Evolutionary conservation across 208 protist genomes (phyloP), one percentile per base, ranked within the genome.

Genomic region (Trypanosoma lewisi): DNA sequence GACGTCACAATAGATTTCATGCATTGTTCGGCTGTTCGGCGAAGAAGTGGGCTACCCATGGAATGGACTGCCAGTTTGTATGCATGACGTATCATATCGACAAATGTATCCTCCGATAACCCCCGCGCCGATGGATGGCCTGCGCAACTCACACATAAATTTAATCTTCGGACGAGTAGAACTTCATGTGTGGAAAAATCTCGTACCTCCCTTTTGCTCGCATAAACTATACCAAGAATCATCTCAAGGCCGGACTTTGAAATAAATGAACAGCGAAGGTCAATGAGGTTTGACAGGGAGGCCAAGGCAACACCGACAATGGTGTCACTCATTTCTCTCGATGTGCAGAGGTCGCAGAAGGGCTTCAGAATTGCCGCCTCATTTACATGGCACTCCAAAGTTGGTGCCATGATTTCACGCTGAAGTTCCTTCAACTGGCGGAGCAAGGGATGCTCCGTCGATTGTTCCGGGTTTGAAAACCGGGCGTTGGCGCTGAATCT

Each of bases 291-390:
- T 7, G 82, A 71, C 41, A 97, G 55, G 2, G 81, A 84, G 0
- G 76, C 50, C 34, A 97, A 75, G 1, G 84, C 85, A 0, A 93
- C 80, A 19, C 77, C 83, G 33, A 83, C 86, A 37, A 91, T 77
- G 21, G 88, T 80, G 19, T 79, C 77, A 17, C 68, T 79, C 39
- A 85, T 82, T 34, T 83, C 83, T 4, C 52, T 53, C 37, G 71
- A 83, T 37, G 70, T 49, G 61, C 80, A 91, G 12, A 96, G 69
- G 6, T 65, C 77, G 11, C 81, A 78, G 53, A 96, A 93, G 16
- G 78, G 77, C 28, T 62, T 64, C 23, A 94, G 70, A 52, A 94
- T 85, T 16, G 60, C 49, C 31, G 62, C 53, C 73, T 87, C 80
- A n/a, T 62, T 70, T 28, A 91, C 42, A 27, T 55, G 59, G 25